Conservation (phyloP, 176 grass and related monocot genomes). For the Hordeum vulgare region MorexV3_pseudomolecules_assembly NC_058520.1:25918546-25919045, state of each 20-base stretch:
- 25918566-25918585: background rate
- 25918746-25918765: conserved; percentile 5
- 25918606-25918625: background rate
- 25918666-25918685: background rate
- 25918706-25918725: background rate
- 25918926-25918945: conserved; percentile 3
- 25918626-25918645: background rate
- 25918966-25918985: background rate
- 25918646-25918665: background rate
- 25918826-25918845: background rate
- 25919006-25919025: background rate
- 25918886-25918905: background rate
- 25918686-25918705: background rate
- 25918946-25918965: background rate
- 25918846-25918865: background rate
- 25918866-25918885: background rate
- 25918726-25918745: background rate
- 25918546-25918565: background rate
- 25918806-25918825: background rate
- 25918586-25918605: background rate
- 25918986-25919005: background rate
- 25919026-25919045: background rate
- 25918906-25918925: background rate
- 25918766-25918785: background rate
- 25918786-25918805: background rate